Evolutionary conservation across 2,329 filamentous ascomycete species (phyloP), one percentile per base, ranked within the genome.

Genomic region (Neonectria sp.): DNA sequence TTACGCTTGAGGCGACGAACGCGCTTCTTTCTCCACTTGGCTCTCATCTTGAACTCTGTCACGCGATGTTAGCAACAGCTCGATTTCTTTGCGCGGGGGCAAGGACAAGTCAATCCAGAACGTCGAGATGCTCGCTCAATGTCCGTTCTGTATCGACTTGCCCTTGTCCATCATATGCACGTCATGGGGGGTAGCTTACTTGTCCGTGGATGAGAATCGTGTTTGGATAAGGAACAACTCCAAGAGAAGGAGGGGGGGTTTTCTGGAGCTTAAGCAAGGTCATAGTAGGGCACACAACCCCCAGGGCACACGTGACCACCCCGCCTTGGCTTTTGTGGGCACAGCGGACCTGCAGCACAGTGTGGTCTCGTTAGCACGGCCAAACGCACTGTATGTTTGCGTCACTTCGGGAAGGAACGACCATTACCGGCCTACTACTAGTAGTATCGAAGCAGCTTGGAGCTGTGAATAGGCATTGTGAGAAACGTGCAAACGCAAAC

Each of bases 21-120:
- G 86, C 96, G 91, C 95, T 99, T 99, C 93, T 99, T 99, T 91
- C 95, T 96, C 96, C 96, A 98, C 91, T 98, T 98, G 84, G 95
- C 95, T 96, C 95, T 89, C 89, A 91, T 90, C 86, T 86, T 90
- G 87, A 86, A 86, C 75, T 72, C 76, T 78, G 70, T 59, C 60
- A 55, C 25, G 52, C 55, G 31, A 43, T 61, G 69, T 76, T 73
- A 75, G 76, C 71, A 72, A 31, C 62, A 67, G 67, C 8, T 37
- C 45, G 40, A 58, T 57, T 37, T 29, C 21, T 31, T 35, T 40
- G 52, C 55, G 51, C 48, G 11, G 51, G 35, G 55, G 24, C 60
- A 35, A n/a, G 40, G 52, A 45, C 55, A 65, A 64, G 55, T 49
- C 67, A 59, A 62, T 65, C 52, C 9, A 40, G 35, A 63, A 29